These are phyloP conservation scores for Aspergillus sp. DNA, from an alignment of 2,329 filamentous ascomycete genomes.

Conservation along the genomic window DNA sequence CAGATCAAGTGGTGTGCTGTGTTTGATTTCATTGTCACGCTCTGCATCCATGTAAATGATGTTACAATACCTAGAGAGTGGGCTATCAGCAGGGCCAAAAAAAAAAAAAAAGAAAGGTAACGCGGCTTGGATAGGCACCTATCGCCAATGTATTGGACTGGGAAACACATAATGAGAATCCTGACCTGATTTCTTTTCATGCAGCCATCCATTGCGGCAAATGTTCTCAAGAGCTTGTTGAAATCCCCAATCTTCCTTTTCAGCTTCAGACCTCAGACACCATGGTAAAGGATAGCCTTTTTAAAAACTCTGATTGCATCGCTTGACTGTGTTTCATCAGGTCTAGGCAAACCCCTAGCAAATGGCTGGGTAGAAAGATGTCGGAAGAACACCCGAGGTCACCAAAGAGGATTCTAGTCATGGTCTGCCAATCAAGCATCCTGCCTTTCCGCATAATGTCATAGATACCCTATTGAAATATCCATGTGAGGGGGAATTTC, in stretches of 20 bases:
- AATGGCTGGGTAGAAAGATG: not conserved
- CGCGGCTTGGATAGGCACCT: too few relatives aligned
- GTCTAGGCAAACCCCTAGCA: not conserved
- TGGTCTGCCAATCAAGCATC: conserved; percentile 1
- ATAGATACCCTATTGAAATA: not conserved
- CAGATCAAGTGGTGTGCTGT: too few relatives aligned
- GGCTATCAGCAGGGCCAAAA: too few relatives aligned
- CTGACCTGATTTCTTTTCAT: conserved; percentile 2
- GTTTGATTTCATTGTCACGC: too few relatives aligned
- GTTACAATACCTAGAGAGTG: too few relatives aligned
- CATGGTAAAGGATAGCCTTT: not conserved
- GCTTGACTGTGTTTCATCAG: not conserved
- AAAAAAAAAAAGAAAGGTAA: too few relatives aligned
- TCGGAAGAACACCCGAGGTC: not conserved
- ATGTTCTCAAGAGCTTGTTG: conserved; percentile 5
- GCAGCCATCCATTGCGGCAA: conserved; percentile 7
- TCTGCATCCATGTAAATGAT: too few relatives aligned
- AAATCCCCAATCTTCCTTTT: conserved; percentile 1
- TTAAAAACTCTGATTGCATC: not conserved
- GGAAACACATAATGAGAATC: too few relatives aligned
- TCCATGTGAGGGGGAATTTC: not conserved
- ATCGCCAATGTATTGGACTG: too few relatives aligned
- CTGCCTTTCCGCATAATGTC: not conserved
- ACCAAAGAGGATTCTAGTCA: conserved; percentile 2
- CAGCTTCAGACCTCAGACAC: not conserved